Evolutionary conservation across 169 alveolate genomes (phyloP), one percentile per base, ranked within the genome.

Genomic region (Eimeria sp.): DNA sequence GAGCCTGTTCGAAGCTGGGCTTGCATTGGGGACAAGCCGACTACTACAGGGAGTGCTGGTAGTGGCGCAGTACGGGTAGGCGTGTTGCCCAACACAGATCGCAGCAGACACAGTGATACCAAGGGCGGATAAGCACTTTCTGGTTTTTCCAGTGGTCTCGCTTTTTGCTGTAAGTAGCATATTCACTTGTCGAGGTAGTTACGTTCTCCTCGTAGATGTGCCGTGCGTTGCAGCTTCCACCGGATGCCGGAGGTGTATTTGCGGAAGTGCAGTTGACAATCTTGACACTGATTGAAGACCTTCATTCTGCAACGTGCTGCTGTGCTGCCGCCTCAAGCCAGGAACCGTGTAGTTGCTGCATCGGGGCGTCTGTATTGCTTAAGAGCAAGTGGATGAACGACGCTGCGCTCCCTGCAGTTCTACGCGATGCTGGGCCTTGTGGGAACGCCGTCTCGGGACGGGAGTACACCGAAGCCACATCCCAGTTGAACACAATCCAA

Each of bases 261-360:
- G 86, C 90, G 5, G 96, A 83, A 30, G 76, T 67, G 11, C 93
- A 80, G 61, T 49, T 88, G 78, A 93, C 96, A 22, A 54, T 93
- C 65, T 70, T 93, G 49, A 51, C 76, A 47, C 88, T 93, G 34
- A 57, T 93, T n/a, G 96, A 93, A 67, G 96, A 93, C 51, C 94
- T 93, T 40, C 96, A 93, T 82, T 10, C 78, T 4, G 88, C 94
- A 76, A 63, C 88, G n/a, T 93, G 96, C 63, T 93, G 96, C 96
- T 93, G 96, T 54, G 72, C 83, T 4, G 70, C 63, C 9, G 94
- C 96, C 51, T 49, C 96, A n/a, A 70, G 58, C 65, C 89, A 78
- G 47, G 96, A 63, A 25, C 87, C 92, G 20, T 58, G 93, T 40
- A 45, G 92, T 5, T 86, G 92, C 80, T 86, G 92, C 40, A 70